phyloP scores from a whole-genome alignment of 2,329 filamentous ascomycete species.

The Trichoderma gracile region DNA sequence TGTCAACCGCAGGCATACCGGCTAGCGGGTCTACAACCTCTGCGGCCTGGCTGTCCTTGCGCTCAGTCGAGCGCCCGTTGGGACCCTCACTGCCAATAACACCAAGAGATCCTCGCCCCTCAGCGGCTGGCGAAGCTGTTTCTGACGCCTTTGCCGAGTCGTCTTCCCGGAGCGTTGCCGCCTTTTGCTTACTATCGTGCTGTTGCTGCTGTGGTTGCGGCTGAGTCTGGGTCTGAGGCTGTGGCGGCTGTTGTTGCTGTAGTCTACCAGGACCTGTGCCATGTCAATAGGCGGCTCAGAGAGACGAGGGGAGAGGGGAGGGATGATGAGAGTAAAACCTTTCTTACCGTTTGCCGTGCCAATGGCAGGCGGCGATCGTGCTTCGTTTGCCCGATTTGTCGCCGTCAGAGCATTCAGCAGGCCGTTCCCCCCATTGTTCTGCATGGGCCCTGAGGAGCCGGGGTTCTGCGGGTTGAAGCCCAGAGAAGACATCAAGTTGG shows the following conservation, averaged over 20 bases:
- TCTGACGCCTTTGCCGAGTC: slow-evolving; percentile 42
- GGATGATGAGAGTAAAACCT: background rate
- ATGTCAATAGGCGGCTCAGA: background rate
- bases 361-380: slow-evolving; percentile 50
- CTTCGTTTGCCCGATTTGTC: slow-evolving; percentile 53
- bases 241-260: background rate
- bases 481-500: slow-evolving; percentile 54
- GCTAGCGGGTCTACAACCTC: slow-evolving; percentile 59
- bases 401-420: slow-evolving; percentile 65
- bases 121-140: slow-evolving; percentile 35
- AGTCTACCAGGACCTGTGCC: slow-evolving; percentile 4
- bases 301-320: background rate
- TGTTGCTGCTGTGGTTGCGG: slow-evolving; percentile 29
- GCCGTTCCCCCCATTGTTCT: slow-evolving; percentile 57
- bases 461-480: slow-evolving; percentile 54
- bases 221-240: background rate
- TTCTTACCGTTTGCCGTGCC: slow-evolving; percentile 33
- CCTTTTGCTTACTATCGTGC: slow-evolving; percentile 46
- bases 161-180: slow-evolving; percentile 49
- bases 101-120: slow-evolving; percentile 46
- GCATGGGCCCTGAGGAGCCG: slow-evolving; percentile 39
- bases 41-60: slow-evolving; percentile 42
- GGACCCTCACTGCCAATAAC: slow-evolving; percentile 50
- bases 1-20: slow-evolving; percentile 63
- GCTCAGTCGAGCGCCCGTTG: slow-evolving; percentile 45